Conservation (phyloP, 1,284 basidiomycete genomes). For the Sanghuangporus weigelae region DNA sequence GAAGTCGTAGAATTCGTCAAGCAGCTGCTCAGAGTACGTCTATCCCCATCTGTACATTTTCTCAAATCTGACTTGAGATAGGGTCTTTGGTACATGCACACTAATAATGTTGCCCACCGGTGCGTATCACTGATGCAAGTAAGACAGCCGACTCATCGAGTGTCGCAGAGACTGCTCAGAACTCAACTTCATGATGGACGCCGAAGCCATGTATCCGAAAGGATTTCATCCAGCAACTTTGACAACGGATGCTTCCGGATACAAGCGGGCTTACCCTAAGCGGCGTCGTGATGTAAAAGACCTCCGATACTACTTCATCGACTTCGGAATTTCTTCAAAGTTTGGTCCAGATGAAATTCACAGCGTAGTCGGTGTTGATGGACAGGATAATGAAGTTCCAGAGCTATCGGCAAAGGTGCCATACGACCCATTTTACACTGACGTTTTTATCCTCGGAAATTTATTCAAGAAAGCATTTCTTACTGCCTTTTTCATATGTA, state of each 20-base stretch:
- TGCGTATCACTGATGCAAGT: not conserved
- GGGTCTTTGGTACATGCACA: constrained; percentile 1
- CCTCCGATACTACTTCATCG: constrained; percentile 27
- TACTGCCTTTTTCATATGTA: too few species aligned
- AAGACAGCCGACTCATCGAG: not conserved
- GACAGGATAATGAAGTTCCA: constrained; percentile 5
- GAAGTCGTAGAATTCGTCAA: constrained; percentile 11
- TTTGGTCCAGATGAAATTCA: constrained; percentile 7
- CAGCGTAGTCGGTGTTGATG: not conserved
- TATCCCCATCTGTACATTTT: not conserved
- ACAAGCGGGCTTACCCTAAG: not conserved
- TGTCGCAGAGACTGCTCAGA: not conserved
- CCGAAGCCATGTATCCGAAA: constrained; percentile 22
- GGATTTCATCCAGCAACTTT: constrained; percentile 21
- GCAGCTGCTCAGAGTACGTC: constrained; percentile 7
- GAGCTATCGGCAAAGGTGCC: not conserved
- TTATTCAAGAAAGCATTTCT: not conserved
- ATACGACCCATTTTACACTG: constrained; percentile 3
- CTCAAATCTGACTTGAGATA: not conserved
- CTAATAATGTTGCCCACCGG: constrained; percentile 1
- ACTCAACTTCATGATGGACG: constrained; percentile 27
- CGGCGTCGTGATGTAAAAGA: not conserved
- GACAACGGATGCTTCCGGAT: constrained; percentile 13
- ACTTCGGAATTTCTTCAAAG: constrained; percentile 25
- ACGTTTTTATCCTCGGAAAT: constrained; percentile 10